Evolutionary conservation across 768 basidiomycete genomes (phyloP).

Genomic region (Auricularia sp.): DNA sequence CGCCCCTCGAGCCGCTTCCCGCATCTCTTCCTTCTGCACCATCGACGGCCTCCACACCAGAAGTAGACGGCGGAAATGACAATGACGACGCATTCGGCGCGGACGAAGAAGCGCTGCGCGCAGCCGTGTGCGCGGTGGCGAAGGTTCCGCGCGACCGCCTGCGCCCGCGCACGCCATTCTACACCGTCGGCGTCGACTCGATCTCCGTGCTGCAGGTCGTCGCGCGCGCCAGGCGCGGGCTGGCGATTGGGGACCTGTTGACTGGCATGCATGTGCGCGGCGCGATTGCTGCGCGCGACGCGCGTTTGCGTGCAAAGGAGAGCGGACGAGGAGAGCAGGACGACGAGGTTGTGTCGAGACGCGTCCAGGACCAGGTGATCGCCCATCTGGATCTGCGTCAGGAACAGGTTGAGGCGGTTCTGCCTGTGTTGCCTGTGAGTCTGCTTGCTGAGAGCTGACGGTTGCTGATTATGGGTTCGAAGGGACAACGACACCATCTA

Average conservation of each 20-base stretch:
- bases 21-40: neutral
- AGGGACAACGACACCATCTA: neutral
- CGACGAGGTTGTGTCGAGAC: neutral
- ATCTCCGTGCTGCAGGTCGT: constrained; percentile 39
- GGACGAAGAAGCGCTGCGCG: constrained; percentile 7
- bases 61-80: neutral
- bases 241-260: constrained; percentile 31
- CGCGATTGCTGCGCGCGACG: constrained; percentile 6
- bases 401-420: constrained; percentile 8
- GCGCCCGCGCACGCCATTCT: constrained; percentile 25
- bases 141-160: constrained; percentile 24
- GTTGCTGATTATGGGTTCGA: neutral
- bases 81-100: neutral
- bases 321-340: neutral
- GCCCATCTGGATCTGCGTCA: constrained; percentile 8
- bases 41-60: neutral
- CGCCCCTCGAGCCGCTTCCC: neutral
- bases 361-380: neutral
- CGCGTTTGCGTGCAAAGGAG: neutral
- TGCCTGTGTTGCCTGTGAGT: neutral
- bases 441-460: neutral
- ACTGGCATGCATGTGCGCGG: constrained; percentile 27
- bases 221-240: constrained; percentile 26
- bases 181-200: constrained; percentile 38
- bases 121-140: constrained; percentile 14